phyloP scores from a whole-genome alignment of 73 alveolate species.

The Symbiodinium natans region DNA sequence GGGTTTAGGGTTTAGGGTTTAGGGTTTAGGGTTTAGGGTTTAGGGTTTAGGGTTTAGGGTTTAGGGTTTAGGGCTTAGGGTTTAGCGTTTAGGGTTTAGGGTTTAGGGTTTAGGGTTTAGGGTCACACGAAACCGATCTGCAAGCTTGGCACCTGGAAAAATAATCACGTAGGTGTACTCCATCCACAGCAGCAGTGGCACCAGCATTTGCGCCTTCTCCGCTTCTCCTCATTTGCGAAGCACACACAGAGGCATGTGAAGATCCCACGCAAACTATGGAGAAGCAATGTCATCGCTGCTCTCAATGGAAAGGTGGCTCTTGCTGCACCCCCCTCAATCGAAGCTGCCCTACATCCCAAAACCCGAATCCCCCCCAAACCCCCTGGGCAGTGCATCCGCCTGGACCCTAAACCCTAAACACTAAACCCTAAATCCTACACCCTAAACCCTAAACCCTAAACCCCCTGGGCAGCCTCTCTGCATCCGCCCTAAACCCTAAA shows the following conservation, averaged over 20 bases:
- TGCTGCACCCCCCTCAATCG: too few species aligned
- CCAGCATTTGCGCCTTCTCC: conserved; percentile 85
- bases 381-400: too few species aligned
- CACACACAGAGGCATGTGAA: neutral
- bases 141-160: neutral
- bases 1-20: too few species aligned
- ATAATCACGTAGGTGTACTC: conserved; percentile 52
- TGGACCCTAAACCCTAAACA: too few species aligned
- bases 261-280: neutral
- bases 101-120: too few species aligned
- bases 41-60: neutral
- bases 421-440: too few species aligned
- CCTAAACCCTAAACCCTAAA: neutral
- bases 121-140: neutral
- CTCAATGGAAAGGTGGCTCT: too few species aligned
- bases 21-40: too few species aligned
- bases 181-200: conserved; percentile 83
- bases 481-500: neutral
- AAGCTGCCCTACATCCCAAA: neutral
- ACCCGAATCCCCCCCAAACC: too few species aligned
- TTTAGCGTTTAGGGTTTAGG: neutral
- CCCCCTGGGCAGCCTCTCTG: too few species aligned
- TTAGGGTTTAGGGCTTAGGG: neutral
- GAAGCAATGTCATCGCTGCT: too few species aligned
- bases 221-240: conserved; percentile 42